Conservation (phyloP, 306 rosid genomes). For the Dicorynia guianensis region DNA sequence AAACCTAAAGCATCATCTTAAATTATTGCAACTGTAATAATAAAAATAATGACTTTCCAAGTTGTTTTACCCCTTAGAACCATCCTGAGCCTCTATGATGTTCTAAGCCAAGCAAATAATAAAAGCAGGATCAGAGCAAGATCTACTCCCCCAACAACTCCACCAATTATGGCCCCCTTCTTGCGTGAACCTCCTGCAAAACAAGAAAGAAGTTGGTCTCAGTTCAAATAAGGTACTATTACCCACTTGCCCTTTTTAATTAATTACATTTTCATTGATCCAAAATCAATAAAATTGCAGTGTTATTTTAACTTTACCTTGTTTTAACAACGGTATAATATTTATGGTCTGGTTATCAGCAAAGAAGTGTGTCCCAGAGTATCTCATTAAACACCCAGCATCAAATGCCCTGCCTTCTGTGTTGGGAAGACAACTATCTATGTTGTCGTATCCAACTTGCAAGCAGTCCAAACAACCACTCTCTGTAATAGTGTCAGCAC, state of each 20-base stretch:
- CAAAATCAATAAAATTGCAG: neutral
- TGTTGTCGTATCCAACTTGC: neutral
- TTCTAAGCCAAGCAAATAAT: neutral
- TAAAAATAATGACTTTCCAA: no score
- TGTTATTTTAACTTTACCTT: neutral
- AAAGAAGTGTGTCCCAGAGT: conserved; percentile 46
- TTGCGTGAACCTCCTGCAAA: conserved; percentile 42
- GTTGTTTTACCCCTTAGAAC: no score
- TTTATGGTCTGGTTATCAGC: conserved; percentile 40
- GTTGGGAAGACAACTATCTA: no score
- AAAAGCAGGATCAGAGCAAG: neutral
- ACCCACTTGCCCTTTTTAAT: no score
- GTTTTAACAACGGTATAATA: neutral
- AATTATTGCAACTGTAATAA: no score
- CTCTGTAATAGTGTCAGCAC: no score
- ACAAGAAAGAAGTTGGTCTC: no score
- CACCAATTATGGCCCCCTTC: conserved; percentile 63
- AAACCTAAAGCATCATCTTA: no score
- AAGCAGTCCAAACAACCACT: neutral
- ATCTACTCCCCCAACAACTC: no score
- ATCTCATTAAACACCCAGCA: conserved; percentile 51
- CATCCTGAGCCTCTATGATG: neutral
- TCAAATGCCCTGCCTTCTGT: no score
- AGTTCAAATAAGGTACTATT: no score
- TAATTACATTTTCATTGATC: no score